Evolutionary conservation across 2,329 filamentous ascomycete genomes (phyloP), one percentile per base, ranked within the genome.

Genomic region (Neopestalotiopsis rosae): DNA sequence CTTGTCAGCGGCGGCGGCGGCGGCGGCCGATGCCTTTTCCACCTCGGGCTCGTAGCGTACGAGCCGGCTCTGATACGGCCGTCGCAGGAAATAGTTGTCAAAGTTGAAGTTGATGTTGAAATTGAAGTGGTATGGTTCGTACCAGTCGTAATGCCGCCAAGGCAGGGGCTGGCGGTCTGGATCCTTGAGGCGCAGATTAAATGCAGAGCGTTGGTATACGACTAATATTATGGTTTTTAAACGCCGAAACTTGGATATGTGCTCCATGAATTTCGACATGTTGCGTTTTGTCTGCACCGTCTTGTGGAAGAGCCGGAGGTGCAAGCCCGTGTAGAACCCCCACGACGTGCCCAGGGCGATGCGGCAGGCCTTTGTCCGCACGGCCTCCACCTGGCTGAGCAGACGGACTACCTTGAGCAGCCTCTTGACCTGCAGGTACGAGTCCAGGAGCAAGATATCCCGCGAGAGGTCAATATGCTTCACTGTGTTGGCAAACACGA

Each of bases 171-270:
- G 70, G 58, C 68, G 72, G 57, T 72, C 69, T 30, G 68, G 67
- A 57, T 69, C 71, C 61, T 67, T 73, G 42, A 72, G 69, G 63
- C 68, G 71, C 69, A 77, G 34, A 72, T 82, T 83, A 71, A 85
- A 85, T 34, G 83, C 81, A 59, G 84, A 84, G 66, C 84, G 83
- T 70, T 86, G 84, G 70, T 84, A 83, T 3, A 86, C 82, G 20
- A 85, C 78, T 34, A 85, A 81, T 7, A 85, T 77, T 61, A 86
- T 77, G 42, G 78, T 80, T 69, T 79, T 77, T 45, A 86, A 77
- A 49, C 75, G 77, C 0, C 76, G 74, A 34, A 86, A 84, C 67
- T 80, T 81, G 32, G 80, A 79, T 17, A 85, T 75, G 24, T 79
- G 79, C 5, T 78, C 74, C 28, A 86, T 77, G 68, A 86, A 77